These are phyloP conservation scores for Colletotrichum magnum DNA, from an alignment of 2,329 filamentous ascomycete species.

Conservation along the genomic window DNA sequence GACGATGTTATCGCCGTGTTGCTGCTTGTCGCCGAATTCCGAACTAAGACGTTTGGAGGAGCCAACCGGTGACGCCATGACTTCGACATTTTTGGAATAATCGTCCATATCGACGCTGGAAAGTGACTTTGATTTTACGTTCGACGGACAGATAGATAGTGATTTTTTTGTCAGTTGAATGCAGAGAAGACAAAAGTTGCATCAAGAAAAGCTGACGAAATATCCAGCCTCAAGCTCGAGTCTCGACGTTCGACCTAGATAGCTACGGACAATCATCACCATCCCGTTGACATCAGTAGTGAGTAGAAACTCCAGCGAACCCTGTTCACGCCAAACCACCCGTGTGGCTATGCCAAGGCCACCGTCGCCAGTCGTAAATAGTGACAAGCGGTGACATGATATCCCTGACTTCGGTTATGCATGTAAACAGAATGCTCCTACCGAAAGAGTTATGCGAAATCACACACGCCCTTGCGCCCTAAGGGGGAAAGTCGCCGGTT, in stretches of 20 bases:
- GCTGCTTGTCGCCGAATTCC: neutral
- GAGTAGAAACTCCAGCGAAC: neutral
- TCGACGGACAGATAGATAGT: neutral
- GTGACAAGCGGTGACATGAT: neutral
- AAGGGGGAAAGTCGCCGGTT: slow-evolving; percentile 10
- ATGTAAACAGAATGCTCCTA: slow-evolving; percentile 10
- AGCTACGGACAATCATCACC: neutral
- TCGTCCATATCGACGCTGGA: neutral
- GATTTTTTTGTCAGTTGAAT: neutral
- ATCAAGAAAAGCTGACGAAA: no score
- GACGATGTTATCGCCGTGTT: slow-evolving; percentile 49
- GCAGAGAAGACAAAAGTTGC: no score
- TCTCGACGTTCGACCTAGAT: neutral
- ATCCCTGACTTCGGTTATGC: neutral
- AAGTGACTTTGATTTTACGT: neutral
- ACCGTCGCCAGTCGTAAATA: neutral
- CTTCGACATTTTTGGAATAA: neutral
- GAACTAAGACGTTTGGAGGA: neutral
- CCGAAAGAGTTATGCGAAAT: neutral
- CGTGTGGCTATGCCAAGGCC: neutral
- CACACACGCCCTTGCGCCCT: neutral
- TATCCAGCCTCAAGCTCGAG: no score
- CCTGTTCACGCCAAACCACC: neutral
- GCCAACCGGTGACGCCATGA: neutral
- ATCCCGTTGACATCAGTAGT: neutral